A percentile compares a stretch with the other conserved stretches of the same genome.
phyloP scores from a whole-genome alignment of 441 rosid genomes.

The Monsonia emarginata region DNA sequence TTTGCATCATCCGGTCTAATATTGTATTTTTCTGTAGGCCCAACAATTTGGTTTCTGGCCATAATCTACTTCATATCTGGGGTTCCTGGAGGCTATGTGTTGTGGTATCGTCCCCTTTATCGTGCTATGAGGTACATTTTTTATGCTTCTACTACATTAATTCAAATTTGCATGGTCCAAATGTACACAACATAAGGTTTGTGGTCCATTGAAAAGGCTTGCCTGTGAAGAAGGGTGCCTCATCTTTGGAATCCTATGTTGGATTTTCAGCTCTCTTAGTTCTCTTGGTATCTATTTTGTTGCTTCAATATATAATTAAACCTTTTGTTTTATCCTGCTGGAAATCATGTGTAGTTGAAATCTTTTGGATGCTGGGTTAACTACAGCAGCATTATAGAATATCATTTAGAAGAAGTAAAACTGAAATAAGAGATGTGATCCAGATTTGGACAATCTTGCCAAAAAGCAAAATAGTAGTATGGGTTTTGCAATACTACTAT shows the following conservation, averaged over 20 bases:
- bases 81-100: constrained; percentile 78
- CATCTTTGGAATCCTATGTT: not conserved
- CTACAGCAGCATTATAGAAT: no score
- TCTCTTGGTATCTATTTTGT: no score
- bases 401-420: no score
- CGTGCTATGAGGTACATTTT: constrained; percentile 82
- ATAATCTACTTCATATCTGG: constrained; percentile 82
- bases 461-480: no score
- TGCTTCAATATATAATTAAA: no score
- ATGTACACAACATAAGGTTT: not conserved
- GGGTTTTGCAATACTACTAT: no score
- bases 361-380: no score
- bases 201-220: not conserved
- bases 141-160: not conserved
- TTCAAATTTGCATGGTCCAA: not conserved
- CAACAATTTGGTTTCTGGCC: constrained; percentile 88
- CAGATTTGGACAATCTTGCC: no score
- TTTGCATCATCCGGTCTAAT: constrained; percentile 13
- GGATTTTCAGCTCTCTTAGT: not conserved
- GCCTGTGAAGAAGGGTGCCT: not conserved
- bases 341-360: no score
- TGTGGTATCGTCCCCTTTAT: constrained; percentile 95
- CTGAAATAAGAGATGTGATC: no score
- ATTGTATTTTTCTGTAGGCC: constrained; percentile 39
- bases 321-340: not conserved